Conservation (phyloP, 164 flowering plant species). For the Hamamelis virginiana region DNA sequence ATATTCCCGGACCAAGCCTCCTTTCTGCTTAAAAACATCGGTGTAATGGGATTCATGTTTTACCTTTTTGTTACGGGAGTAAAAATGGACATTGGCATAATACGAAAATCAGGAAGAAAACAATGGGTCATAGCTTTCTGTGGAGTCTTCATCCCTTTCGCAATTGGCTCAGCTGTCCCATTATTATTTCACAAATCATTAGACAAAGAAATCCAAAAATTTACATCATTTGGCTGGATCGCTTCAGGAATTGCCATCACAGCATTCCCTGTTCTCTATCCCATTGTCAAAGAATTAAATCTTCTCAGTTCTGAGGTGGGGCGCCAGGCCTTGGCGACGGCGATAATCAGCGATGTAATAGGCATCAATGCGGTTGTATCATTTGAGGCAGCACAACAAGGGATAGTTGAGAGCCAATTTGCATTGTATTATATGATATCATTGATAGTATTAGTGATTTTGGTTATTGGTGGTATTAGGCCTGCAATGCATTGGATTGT, state of each 20-base stretch:
- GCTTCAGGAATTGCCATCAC: constrained; percentile 34
- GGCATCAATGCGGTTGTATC: constrained; percentile 23
- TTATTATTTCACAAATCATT: constrained; percentile 12
- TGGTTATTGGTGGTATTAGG: constrained; percentile 17
- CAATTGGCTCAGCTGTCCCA: not conserved
- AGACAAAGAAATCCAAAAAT: constrained; percentile 14
- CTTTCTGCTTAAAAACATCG: constrained; percentile 33
- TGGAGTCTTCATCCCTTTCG: constrained; percentile 27
- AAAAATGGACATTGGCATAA: constrained; percentile 38
- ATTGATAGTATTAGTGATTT: not conserved
- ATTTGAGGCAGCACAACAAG: constrained; percentile 41
- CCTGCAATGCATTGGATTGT: constrained; percentile 40
- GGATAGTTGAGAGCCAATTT: constrained; percentile 2
- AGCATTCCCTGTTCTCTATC: constrained; percentile 45
- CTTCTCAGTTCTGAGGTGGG: constrained; percentile 70
- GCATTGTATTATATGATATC: constrained; percentile 33
- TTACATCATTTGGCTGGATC: constrained; percentile 29
- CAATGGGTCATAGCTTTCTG: constrained; percentile 25
- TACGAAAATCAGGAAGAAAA: constrained; percentile 34
- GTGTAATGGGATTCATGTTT: constrained; percentile 43
- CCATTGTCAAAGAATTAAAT: constrained; percentile 49
- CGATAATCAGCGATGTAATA: constrained; percentile 33
- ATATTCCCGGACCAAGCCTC: constrained; percentile 34
- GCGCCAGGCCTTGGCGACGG: constrained; percentile 36
- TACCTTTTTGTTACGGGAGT: constrained; percentile 54